Base-by-base conservation (phyloP, 306 rosid genomes). In the Heteromeles arbutifolia region DNA sequence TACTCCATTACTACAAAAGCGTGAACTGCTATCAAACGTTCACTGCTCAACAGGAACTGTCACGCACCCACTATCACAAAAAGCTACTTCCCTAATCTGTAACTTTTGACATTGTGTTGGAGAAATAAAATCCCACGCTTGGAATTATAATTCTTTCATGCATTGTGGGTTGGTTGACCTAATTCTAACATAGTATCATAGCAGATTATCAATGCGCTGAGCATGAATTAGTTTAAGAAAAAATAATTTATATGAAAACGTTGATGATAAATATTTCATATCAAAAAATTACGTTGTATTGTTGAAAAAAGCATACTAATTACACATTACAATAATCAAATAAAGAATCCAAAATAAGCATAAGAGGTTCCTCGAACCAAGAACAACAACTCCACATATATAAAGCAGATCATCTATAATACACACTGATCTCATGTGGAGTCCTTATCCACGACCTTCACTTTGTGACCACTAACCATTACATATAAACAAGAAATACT, bases 1-100 rank as follows among this genome's bases (percentile, higher is more conserved):
- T 66, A 79, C 24, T 12, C 39, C 54, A 79, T 79, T 68, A 77
- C 80, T 26, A 66, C 81, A 77, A 90, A 83, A 86, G 92, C 80
- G 28, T 21, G 48, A 52, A 74, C 71, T 67, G 85, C 78, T 67
- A 73, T 78, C 88, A 54, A 83, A 43, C 63, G 82, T 74, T 82
- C 67, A 78, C 74, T 70, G 70, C 11, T 62, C 12, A 26, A 50
- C 3, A 70, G 22, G 8, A 59, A 24, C 34, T 4, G 18, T 25
- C 65, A 25, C 31, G 14, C 29, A 24, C 19, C 26, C 11, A 19
- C 14, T 10, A 25, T 25, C 34, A 59, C 65, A 25, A n/a, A 57
- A 50, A 50, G 54, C 21, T 50, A 50, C 54, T 17, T 50, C 54
- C 18, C 18, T 15, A 15, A 17, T 50, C 21, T 5, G 6, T 50